Conservation (phyloP, 352 stramenopile species). For the Pelagophyceae sp. region DNA sequence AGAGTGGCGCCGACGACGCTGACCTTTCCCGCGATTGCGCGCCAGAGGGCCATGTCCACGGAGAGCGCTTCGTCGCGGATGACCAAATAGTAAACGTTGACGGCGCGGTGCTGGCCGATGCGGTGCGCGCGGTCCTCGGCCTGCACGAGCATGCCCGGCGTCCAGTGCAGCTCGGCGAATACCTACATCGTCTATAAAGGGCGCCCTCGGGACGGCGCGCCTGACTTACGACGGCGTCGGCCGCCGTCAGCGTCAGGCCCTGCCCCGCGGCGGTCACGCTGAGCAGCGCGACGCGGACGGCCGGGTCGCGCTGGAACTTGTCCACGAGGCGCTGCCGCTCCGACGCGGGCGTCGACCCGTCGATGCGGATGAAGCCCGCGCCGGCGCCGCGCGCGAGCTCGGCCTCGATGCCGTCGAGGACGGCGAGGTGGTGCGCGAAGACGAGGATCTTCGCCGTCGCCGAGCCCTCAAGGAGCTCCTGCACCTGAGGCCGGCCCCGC, state of each 20-base stretch:
- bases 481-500: no score
- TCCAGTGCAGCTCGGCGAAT: conserved; percentile 57
- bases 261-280: conserved; percentile 53
- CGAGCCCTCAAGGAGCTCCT: conserved; percentile 48
- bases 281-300: conserved; percentile 45
- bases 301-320: conserved; percentile 51
- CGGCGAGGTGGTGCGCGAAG: conserved; percentile 55
- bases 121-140: conserved; percentile 59
- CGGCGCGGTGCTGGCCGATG: conserved; percentile 48
- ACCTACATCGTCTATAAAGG: no score
- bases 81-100: conserved; percentile 56
- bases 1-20: conserved; percentile 44
- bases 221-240: conserved; percentile 45
- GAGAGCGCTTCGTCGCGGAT: conserved; percentile 44
- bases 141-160: conserved; percentile 52
- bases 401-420: conserved; percentile 49
- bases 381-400: conserved; percentile 40
- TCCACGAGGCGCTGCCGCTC: conserved; percentile 46
- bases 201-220: no score
- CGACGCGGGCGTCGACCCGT: conserved; percentile 43
- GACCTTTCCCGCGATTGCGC: conserved; percentile 46
- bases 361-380: conserved; percentile 51
- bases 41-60: conserved; percentile 49
- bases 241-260: conserved; percentile 55
- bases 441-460: conserved; percentile 52